Evolutionary conservation across 305 asterid genomes (phyloP).

Genomic region (Fraxinus velutina): DNA sequence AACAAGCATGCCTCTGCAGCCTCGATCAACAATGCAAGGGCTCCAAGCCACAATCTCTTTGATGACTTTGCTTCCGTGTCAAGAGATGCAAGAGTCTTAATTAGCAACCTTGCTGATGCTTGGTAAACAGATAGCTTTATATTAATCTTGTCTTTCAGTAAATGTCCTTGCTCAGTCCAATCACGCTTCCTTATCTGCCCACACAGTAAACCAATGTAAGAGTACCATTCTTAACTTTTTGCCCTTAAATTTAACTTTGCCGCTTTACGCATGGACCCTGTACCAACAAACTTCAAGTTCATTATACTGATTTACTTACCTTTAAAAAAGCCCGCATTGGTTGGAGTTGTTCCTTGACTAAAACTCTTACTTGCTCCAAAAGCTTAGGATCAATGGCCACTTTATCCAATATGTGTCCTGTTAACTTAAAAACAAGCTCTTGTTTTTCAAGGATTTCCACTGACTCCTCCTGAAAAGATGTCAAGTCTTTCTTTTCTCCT

Average conservation of each 20-base stretch:
- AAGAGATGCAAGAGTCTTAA: slow-evolving; percentile 63
- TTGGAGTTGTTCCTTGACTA: slow-evolving; percentile 66
- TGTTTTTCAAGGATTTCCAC: slow-evolving; percentile 77
- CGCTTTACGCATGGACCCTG: slow-evolving; percentile 16
- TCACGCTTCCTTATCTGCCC: slow-evolving; percentile 84
- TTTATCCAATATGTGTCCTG: slow-evolving; percentile 58
- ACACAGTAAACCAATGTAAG: slow-evolving; percentile 26
- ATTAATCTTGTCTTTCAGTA: slow-evolving; percentile 71
- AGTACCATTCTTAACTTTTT: slow-evolving; percentile 16
- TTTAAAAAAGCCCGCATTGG: slow-evolving; percentile 70
- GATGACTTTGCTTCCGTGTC: slow-evolving; percentile 87
- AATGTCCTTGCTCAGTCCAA: slow-evolving; percentile 93
- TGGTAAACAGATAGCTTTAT: slow-evolving; percentile 79
- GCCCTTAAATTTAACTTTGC: slow-evolving; percentile 1
- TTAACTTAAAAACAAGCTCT: slow-evolving; percentile 68
- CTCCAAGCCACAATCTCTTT: slow-evolving; percentile 82
- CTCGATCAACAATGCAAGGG: slow-evolving; percentile 79
- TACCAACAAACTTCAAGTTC: not conserved
- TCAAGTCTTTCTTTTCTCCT: slow-evolving; percentile 40
- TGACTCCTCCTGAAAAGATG: slow-evolving; percentile 64
- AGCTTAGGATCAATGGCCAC: slow-evolving; percentile 58
- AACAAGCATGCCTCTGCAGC: slow-evolving; percentile 83
- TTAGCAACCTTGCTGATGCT: slow-evolving; percentile 78
- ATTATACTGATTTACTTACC: slow-evolving; percentile 39
- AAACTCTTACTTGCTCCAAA: slow-evolving; percentile 71